These are phyloP conservation scores for Microthlaspi erraticum DNA, from an alignment of 345 rosid species.

Conservation along the genomic window DNA sequence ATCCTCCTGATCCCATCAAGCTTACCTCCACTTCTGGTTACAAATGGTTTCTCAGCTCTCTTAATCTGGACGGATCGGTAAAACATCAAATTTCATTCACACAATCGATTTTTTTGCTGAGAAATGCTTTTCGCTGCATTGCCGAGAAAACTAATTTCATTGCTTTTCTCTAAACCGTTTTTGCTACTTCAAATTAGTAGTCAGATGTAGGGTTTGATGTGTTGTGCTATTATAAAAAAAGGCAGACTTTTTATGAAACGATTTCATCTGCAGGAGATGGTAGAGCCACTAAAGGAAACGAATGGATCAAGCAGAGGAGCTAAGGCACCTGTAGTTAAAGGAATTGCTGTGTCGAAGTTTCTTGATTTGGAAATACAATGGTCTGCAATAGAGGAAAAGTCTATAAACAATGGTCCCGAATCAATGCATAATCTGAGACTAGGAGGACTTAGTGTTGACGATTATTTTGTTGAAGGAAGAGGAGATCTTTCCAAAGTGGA, in stretches of 20 bases:
- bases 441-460: conserved; percentile 59
- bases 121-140: not conserved
- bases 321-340: conserved; percentile 40
- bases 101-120: not conserved
- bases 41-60: conserved; percentile 71
- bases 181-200: not conserved
- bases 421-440: conserved; percentile 44
- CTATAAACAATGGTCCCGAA: conserved; percentile 27
- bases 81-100: conserved; percentile 25
- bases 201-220: conserved; percentile 17
- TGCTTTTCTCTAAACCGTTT: not conserved
- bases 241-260: conserved; percentile 3
- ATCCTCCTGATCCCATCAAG: conserved; percentile 67
- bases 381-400: conserved; percentile 53
- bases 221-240: not conserved
- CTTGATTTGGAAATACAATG: conserved; percentile 74
- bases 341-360: conserved; percentile 58
- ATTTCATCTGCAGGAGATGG: conserved; percentile 66
- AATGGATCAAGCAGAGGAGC: conserved; percentile 51
- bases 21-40: conserved; percentile 63
- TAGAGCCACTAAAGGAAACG: conserved; percentile 49
- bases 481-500: conserved; percentile 37
- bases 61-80: conserved; percentile 81
- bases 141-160: not conserved
- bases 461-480: conserved; percentile 52